These are phyloP conservation scores for Platanthera guangdongensis DNA, from an alignment of 106 monocot genomes.

Conservation along the genomic window DNA sequence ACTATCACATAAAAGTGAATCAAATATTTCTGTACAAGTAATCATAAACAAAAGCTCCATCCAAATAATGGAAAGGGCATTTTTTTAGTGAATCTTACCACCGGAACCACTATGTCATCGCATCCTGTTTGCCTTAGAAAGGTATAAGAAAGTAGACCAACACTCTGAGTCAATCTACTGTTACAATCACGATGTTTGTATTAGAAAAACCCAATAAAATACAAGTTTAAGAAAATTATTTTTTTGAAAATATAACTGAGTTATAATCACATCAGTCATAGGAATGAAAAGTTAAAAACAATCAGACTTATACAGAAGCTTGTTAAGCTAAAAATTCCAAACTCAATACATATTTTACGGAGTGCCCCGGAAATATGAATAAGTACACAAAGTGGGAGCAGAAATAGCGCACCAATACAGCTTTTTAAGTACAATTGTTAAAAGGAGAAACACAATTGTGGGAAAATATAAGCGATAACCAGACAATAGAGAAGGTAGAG, in stretches of 20 bases:
- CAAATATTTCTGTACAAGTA: neutral
- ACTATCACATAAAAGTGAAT: slow-evolving; percentile 5
- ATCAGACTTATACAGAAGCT: no score
- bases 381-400: no score
- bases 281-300: no score
- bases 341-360: no score
- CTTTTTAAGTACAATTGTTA: neutral
- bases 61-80: neutral
- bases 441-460: neutral
- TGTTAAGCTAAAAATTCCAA: no score
- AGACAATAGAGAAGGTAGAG: no score
- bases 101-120: slow-evolving; percentile 52
- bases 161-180: slow-evolving; percentile 31
- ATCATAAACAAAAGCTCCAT: neutral
- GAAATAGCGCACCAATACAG: neutral
- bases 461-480: neutral
- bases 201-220: neutral
- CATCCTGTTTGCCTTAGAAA: slow-evolving; percentile 35
- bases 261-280: neutral
- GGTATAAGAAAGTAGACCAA: slow-evolving; percentile 68
- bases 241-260: neutral
- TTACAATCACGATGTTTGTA: neutral
- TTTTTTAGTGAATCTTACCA: slow-evolving; percentile 26
- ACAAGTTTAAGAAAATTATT: neutral
- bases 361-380: no score